phyloP scores from a whole-genome alignment of 164 flowering plant genomes.

The Litsea cubeba region DNA sequence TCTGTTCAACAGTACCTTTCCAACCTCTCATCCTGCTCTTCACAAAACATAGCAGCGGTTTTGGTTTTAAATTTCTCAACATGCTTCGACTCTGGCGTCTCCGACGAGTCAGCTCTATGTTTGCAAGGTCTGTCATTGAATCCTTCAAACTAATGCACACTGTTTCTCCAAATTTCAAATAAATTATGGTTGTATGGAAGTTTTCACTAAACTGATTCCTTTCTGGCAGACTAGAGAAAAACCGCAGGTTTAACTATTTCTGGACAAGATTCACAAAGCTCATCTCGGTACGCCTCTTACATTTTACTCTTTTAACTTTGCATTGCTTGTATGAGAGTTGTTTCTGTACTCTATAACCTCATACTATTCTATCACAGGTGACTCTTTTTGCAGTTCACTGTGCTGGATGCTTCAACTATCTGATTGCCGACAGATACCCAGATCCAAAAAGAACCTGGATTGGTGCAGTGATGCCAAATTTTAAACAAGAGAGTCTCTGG shows the following conservation, averaged over 20 bases:
- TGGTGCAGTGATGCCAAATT: slow-evolving; percentile 81
- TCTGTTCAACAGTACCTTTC: slow-evolving; percentile 84
- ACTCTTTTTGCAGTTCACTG: slow-evolving; percentile 90
- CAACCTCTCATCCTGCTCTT: slow-evolving; percentile 64
- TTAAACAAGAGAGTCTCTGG: slow-evolving; percentile 73
- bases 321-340: neutral
- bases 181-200: slow-evolving; percentile 5
- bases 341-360: neutral
- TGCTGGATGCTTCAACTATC: slow-evolving; percentile 90
- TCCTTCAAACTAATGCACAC: slow-evolving; percentile 8
- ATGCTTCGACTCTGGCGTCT: slow-evolving; percentile 98
- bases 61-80: slow-evolving; percentile 64
- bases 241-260: slow-evolving; percentile 91
- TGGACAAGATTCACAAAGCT: slow-evolving; percentile 95
- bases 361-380: slow-evolving; percentile 42
- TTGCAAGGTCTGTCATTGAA: slow-evolving; percentile 62
- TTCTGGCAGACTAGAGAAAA: slow-evolving; percentile 84
- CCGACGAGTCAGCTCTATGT: slow-evolving; percentile 88
- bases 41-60: slow-evolving; percentile 41
- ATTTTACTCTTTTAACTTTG: neutral
- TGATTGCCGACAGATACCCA: slow-evolving; percentile 88
- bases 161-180: slow-evolving; percentile 19
- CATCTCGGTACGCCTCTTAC: slow-evolving; percentile 48
- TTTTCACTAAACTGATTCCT: slow-evolving; percentile 22
- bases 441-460: slow-evolving; percentile 90